Evolutionary conservation across 768 basidiomycete species (phyloP), one percentile per base, ranked within the genome.

Genomic region (Tricholoma flavovirens): DNA sequence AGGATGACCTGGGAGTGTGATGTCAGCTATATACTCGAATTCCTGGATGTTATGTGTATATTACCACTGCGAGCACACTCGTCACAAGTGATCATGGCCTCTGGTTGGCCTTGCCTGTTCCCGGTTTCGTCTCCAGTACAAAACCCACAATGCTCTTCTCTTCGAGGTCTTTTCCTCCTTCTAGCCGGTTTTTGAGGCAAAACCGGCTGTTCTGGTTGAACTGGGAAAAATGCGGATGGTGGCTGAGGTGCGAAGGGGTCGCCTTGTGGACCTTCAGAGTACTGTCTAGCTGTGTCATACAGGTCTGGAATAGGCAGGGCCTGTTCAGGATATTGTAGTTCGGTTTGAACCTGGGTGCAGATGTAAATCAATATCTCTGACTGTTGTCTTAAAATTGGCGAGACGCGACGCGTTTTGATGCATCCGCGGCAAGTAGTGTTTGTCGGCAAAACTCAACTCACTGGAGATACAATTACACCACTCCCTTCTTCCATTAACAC

Each of bases 41-140:
- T n/a, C 46, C 22, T 7, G 5, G 43, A 55, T 52, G 48, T 51
- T 60, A 64, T 45, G 40, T 29, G 8, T 43, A 73, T 36, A 80
- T 53, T 65, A 89, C 95, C 91, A 63, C 87, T 92, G 46, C 88
- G 81, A 2, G 88, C 88, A 69, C 94, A 98, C 60, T 86, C 84
- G 58, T 76, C 74, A 69, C 94, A 98, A 56, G 84, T 84, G 19
- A 89, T 77, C 84, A 96, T 84, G 19, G 64, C 62, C 66, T 97
- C 94, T 9, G 76, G 70, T 50, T 80, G 64, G 10, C 78, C 79
- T 8, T 69, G 60, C 66, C 78, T 81, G 67, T 92, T 92, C 66
- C 68, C 76, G 48, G 67, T 62, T 59, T 84, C 81, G 49, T 81
- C 78, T 0, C 90, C 89, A 49, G 77, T 75, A 66, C 95, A 98